A percentile compares a stretch with the other conserved stretches of the same genome.
Evolutionary conservation across 805 yeast species (phyloP).

Genomic region (Blastobotrys mokoenaii): DNA sequence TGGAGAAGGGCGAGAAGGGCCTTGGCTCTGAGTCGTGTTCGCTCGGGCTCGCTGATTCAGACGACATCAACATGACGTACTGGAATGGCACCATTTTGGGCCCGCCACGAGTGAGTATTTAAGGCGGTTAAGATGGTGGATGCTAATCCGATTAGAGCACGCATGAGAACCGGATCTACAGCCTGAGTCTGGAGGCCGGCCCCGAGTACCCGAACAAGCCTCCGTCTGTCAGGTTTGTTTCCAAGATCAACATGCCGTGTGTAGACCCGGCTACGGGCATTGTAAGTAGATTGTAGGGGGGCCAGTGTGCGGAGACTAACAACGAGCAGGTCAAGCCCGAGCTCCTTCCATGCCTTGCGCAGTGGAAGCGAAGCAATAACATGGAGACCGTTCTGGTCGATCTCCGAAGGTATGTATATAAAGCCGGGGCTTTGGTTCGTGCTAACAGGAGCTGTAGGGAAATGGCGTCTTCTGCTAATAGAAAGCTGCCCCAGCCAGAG

Average conservation of each 20-base stretch:
- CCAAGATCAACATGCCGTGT: constrained; percentile 85
- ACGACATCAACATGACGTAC: constrained; percentile 84
- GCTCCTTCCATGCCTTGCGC: constrained; percentile 58
- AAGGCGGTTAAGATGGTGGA: not conserved
- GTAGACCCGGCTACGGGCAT: constrained; percentile 60
- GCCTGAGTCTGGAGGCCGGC: constrained; percentile 74
- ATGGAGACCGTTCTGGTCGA: constrained; percentile 92
- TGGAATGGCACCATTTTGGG: constrained; percentile 99
- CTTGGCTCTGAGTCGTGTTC: constrained; percentile 95
- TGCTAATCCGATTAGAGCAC: constrained; percentile 40
- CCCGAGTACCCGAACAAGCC: constrained; percentile 81
- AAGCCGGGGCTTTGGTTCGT: constrained; percentile 21
- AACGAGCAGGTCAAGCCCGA: constrained; percentile 31
- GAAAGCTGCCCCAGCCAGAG: constrained; percentile 81
- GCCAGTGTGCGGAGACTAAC: not conserved
- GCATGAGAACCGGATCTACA: constrained; percentile 91
- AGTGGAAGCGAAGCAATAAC: constrained; percentile 85
- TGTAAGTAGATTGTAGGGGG: too few relatives aligned
- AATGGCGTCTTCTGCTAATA: constrained; percentile 78
- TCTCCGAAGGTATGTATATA: constrained; percentile 43
- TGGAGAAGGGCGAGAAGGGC: constrained; percentile 98
- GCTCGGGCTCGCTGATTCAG: constrained; percentile 83
- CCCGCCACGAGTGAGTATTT: constrained; percentile 60
- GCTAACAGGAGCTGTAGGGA: constrained; percentile 28
- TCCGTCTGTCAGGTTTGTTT: constrained; percentile 70